Base-by-base conservation (phyloP, 129 eudicot genomes). In the Calendula officinalis region DNA sequence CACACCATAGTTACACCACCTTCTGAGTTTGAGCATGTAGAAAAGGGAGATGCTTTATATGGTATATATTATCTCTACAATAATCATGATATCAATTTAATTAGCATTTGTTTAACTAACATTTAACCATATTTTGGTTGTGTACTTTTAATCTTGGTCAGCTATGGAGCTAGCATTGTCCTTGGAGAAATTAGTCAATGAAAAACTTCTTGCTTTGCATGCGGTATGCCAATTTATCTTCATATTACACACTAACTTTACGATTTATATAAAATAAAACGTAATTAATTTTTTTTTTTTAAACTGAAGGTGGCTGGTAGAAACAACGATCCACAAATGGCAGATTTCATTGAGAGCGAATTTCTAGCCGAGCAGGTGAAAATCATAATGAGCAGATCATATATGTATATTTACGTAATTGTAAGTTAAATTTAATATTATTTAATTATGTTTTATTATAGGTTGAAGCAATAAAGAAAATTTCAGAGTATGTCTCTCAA, bases 391-490 rank as follows among this genome's bases (percentile, higher is more conserved):
- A 16, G 15, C 33, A 42, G 5, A 22, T 22, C 7, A 58, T 38
- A 22, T 56, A 5, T 41, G 27, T 35, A 7, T 6, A 7, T 30
- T 39, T 45, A n/a, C 17, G 5, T 56, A 15, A 41, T 6, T 57
- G 2, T 8, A 56, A 40, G 6, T 40, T 5, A 4, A 41, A 67
- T 41, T 17, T 75, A 36, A 22, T 17, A 52, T 36, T 11, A 8
- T 33, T 30, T 57, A 42, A 36, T 13, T 8, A 35, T 63, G 16
- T 27, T 70, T 66, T 48, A 14, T 63, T 66, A 51, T 76, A 92
- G 99, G 92, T 92, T 77, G 96, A 88, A 39, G 91, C 96, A 30
- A 92, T 92, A 43, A 92, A 92, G 95, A 92, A 83, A 73, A 92
- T 88, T 15, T 48, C 99, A 35, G 95, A 88, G 14, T 92, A 88